phyloP scores from a whole-genome alignment of 805 yeast genomes.

The Sugiyamaella smithiae region DNA sequence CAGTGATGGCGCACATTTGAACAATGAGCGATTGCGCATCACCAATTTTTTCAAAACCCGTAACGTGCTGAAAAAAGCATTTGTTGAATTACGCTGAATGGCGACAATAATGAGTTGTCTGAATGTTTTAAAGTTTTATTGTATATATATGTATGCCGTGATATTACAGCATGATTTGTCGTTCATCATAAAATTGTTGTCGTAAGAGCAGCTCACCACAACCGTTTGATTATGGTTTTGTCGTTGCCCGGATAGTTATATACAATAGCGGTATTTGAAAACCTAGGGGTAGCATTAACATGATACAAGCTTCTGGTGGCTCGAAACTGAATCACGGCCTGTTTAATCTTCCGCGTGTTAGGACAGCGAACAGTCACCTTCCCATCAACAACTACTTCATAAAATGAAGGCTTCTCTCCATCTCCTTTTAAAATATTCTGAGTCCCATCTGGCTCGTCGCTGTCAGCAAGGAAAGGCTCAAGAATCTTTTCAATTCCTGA shows the following conservation, averaged over 20 bases:
- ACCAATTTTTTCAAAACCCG: conserved; percentile 74
- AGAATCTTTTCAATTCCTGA: conserved; percentile 11
- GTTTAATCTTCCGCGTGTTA: not conserved
- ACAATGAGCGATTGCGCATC: conserved; percentile 80
- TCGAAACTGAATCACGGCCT: conserved; percentile 13
- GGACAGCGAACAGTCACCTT: conserved; percentile 4
- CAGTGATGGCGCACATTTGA: conserved; percentile 89
- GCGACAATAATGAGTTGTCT: too few species aligned
- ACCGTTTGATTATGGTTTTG: conserved; percentile 2
- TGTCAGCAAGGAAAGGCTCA: conserved; percentile 19
- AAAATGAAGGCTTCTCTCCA: conserved; percentile 6
- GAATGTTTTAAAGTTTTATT: too few species aligned
- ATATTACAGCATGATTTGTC: too few species aligned
- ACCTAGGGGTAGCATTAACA: conserved; percentile 15
- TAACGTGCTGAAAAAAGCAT: conserved; percentile 41
- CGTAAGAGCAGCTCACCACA: too few species aligned
- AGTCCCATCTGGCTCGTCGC: conserved; percentile 17
- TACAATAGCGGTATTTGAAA: conserved; percentile 11
- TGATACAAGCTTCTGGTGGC: conserved; percentile 17
- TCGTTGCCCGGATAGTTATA: conserved; percentile 13
- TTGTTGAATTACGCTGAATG: conserved; percentile 13
- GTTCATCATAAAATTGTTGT: too few species aligned
- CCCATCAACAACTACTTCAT: conserved; percentile 21
- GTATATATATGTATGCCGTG: too few species aligned
- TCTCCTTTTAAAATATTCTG: conserved; percentile 5